These are phyloP conservation scores for Leishmania turanica DNA, from an alignment of 208 protist genomes.

Conservation along the genomic window DNA sequence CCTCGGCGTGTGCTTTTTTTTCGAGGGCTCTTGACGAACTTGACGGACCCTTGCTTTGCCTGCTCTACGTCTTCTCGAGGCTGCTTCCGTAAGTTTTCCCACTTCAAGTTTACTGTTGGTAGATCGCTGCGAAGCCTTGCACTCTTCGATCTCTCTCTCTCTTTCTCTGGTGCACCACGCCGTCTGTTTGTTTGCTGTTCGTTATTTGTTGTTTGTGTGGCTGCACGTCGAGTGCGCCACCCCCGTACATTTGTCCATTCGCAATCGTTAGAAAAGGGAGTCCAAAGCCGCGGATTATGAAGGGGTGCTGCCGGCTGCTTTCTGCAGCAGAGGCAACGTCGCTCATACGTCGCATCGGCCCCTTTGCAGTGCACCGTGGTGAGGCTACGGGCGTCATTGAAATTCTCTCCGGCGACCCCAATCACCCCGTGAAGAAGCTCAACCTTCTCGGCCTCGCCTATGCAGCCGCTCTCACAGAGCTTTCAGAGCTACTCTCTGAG, in stretches of 20 bases:
- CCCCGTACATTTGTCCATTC: too few relatives aligned
- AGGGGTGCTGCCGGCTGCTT: not conserved
- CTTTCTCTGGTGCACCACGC: not conserved
- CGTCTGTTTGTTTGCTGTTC: not conserved
- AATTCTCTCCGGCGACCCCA: conserved; percentile 40
- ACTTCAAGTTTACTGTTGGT: not conserved
- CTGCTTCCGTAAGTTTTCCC: not conserved
- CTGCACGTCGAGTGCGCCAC: not conserved
- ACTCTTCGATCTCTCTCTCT: not conserved
- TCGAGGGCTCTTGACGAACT: not conserved
- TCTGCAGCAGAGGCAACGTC: conserved; percentile 6
- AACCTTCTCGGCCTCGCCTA: conserved; percentile 63
- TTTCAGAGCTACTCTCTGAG: conserved; percentile 41
- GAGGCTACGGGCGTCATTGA: conserved; percentile 48
- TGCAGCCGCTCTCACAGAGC: conserved; percentile 38
- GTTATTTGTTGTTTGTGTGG: not conserved
- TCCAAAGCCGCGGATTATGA: conserved; percentile 1
- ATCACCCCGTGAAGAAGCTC: conserved; percentile 45
- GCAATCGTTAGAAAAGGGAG: not conserved
- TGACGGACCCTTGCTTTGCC: not conserved
- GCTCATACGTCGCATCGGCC: conserved; percentile 33
- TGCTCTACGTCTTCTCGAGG: not conserved
- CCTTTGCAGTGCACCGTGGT: conserved; percentile 43
- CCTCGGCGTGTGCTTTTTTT: not conserved
- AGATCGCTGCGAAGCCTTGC: not conserved